Conservation (phyloP, 352 stramenopile genomes). For the Plasmopara viticola region DNA sequence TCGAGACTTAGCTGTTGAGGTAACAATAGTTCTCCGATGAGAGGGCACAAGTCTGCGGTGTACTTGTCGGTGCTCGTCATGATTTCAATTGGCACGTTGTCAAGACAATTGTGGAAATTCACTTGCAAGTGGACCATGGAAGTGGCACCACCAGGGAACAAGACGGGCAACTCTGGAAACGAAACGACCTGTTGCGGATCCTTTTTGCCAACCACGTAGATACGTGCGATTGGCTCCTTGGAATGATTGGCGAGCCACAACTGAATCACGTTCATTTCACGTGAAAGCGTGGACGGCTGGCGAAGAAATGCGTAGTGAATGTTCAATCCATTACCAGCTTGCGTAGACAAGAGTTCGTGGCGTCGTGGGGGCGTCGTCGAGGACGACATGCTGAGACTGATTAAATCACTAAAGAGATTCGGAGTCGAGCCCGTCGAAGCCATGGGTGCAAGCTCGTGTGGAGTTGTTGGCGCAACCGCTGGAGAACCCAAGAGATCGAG, state of each 20-base stretch:
- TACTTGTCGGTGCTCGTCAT: conserved; percentile 45
- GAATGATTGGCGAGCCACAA: conserved; percentile 67
- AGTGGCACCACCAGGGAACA: conserved; percentile 69
- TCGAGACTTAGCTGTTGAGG: conserved; percentile 69
- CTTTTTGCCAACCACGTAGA: conserved; percentile 36
- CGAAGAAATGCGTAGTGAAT: conserved; percentile 67
- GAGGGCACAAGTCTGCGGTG: conserved; percentile 50
- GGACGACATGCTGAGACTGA: conserved; percentile 53
- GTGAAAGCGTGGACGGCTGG: conserved; percentile 47
- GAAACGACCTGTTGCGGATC: conserved; percentile 49
- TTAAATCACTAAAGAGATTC: conserved; percentile 49
- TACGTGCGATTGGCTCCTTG: conserved; percentile 43
- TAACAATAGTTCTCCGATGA: conserved; percentile 58
- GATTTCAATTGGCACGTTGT: conserved; percentile 61
- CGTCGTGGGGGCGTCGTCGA: conserved; percentile 28
- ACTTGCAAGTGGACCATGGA: conserved; percentile 80
- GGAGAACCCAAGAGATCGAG: conserved; percentile 39
- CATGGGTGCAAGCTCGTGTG: conserved; percentile 12
- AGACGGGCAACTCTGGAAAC: conserved; percentile 76
- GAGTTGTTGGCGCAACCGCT: conserved; percentile 9
- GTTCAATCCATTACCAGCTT: conserved; percentile 49
- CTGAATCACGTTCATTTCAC: conserved; percentile 68
- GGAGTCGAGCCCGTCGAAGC: conserved; percentile 2
- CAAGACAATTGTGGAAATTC: conserved; percentile 67
- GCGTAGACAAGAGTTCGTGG: conserved; percentile 44